A percentile compares a stretch with the other conserved stretches of the same genome.
Conservation (phyloP, 179 eudicot species). For the Pouteria campechiana region DNA sequence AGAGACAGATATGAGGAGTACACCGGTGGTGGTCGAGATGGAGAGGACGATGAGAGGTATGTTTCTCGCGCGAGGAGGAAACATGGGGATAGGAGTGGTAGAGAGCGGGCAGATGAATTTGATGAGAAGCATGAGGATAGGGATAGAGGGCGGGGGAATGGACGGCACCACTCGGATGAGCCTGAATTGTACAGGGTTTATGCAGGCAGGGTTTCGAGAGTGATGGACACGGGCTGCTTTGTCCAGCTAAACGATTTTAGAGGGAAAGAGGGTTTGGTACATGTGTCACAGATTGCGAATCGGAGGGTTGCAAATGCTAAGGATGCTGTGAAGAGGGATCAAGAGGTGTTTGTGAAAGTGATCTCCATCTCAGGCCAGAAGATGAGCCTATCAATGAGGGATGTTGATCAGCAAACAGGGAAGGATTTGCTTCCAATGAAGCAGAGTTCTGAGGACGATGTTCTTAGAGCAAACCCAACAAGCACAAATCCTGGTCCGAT, state of each 20-base stretch:
- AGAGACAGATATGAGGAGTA: too few species aligned
- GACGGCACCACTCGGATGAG: constrained; percentile 23
- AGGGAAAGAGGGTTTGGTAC: constrained; percentile 89
- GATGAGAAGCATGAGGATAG: not conserved
- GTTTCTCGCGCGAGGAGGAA: too few species aligned
- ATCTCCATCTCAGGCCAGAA: constrained; percentile 60
- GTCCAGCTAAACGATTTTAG: constrained; percentile 50
- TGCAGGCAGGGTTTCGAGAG: constrained; percentile 73
- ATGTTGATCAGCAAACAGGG: constrained; percentile 83
- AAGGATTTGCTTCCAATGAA: constrained; percentile 69
- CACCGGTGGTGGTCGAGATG: constrained; percentile 3
- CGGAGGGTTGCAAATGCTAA: constrained; percentile 58
- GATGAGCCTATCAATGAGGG: constrained; percentile 73
- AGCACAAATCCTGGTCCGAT: constrained; percentile 17
- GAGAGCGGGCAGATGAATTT: constrained; percentile 11
- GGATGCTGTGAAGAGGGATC: constrained; percentile 80
- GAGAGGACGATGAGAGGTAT: not conserved
- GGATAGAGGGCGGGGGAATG: constrained; percentile 7
- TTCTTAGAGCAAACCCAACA: constrained; percentile 43
- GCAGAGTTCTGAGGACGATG: constrained; percentile 35
- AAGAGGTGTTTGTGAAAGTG: constrained; percentile 80
- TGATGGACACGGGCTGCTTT: constrained; percentile 79
- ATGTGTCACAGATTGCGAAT: constrained; percentile 76
- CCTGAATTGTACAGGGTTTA: constrained; percentile 57
- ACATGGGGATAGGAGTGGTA: constrained; percentile 7